Evolutionary conservation across 345 rosid genomes (phyloP), one percentile per base, ranked within the genome.

Genomic region (Populus deltoides): DNA sequence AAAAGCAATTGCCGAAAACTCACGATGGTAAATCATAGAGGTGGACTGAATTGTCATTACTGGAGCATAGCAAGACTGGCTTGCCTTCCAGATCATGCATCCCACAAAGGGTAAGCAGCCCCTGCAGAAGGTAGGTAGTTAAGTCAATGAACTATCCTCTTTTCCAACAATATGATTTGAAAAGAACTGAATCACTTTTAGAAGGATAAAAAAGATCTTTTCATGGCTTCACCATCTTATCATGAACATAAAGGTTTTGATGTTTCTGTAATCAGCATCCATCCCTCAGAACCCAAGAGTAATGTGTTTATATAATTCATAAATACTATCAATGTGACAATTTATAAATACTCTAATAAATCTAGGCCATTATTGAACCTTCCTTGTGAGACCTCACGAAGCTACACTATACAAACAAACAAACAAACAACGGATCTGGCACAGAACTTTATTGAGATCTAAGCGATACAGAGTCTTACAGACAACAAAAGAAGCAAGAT

Each of bases 1-100:
- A 49, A 55, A 62, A 1, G 3, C 2, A n/a, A 38, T 27, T 31
- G 41, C 63, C 16, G 6, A 53, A 59, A 36, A 86, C 99, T 93
- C 85, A 96, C 99, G 99, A 91, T 69, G 99, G 99, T 74, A 96
- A 81, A 89, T 96, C 98, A 70, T 88, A 93, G 41, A 82, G 55
- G 55, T 89, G 92, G 49, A 91, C 82, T 22, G 94, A 79, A 66
- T 86, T 87, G 82, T 94, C 98, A 67, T 92, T 94, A 85, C 96
- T 88, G n/a, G 92, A 78, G 71, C 97, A 88, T 74, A 94, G 66
- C 89, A 92, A 86, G 71, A 94, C 86, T 29, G 98, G 98, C 81
- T 89, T 92, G 79, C 88, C 91, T 81, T 92, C 98, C 20, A 81
- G 88, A 82, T 92, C 97, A 83, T 83, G 94, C 90, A 91, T 88